Percentiles rank a stretch among this genome's conserved stretches.
Conservation (phyloP, 352 stramenopile genomes). For the Phytopythium ostracodes region DNA sequence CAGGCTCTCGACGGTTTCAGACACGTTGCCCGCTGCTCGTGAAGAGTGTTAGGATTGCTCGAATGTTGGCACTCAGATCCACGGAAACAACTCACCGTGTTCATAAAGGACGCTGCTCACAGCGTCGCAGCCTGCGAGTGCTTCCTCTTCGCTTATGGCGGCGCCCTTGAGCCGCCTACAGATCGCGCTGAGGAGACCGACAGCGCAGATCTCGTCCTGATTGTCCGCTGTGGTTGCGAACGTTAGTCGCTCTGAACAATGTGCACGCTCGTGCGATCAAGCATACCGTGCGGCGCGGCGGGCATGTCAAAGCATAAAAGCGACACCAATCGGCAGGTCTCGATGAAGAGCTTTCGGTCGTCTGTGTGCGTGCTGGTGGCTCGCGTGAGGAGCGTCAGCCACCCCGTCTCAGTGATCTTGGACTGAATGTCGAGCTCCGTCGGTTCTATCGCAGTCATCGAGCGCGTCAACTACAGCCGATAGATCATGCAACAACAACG, state of each 20-base stretch:
- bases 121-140: constrained; percentile 19
- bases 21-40: constrained; percentile 19
- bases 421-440: constrained; percentile 54
- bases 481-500: too few relatives aligned
- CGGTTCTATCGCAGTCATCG: constrained; percentile 19
- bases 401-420: constrained; percentile 39
- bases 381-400: constrained; percentile 25
- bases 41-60: not conserved
- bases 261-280: too few relatives aligned
- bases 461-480: not conserved
- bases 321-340: constrained; percentile 33
- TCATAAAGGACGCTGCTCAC: constrained; percentile 39
- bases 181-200: constrained; percentile 29
- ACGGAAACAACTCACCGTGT: constrained; percentile 19
- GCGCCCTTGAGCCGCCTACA: constrained; percentile 13
- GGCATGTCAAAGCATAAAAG: constrained; percentile 55
- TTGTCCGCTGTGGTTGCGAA: constrained; percentile 35
- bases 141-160: constrained; percentile 20
- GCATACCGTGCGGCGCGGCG: constrained; percentile 32
- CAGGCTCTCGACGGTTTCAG: constrained; percentile 22
- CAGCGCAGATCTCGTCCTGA: constrained; percentile 34
- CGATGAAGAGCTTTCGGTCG: constrained; percentile 23
- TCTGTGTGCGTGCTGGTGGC: constrained; percentile 24
- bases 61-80: not conserved
- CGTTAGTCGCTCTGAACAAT: not conserved